Base-by-base conservation (phyloP, 2,329 filamentous ascomycete species). In the Claviceps sorghi region DNA sequence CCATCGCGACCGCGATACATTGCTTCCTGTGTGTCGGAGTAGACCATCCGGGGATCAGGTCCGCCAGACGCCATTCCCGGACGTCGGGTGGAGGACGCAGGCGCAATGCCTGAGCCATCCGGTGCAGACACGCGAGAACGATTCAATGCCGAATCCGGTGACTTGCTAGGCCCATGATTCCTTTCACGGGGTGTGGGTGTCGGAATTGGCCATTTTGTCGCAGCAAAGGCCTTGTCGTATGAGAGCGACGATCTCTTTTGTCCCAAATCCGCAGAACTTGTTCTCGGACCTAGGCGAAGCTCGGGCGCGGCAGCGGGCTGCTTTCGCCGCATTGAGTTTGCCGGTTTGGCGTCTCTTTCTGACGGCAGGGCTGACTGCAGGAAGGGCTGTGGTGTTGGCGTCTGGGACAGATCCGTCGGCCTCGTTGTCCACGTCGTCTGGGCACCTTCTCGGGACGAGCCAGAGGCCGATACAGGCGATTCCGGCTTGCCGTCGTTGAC, bases 391-490 rank as follows among this genome's bases (percentile, higher is more conserved):
- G 57, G 52, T 2, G 53, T 52, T 15, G 50, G 52, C 15, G 52
- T 41, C 44, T 59, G 57, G 41, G 53, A 19, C 19, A 38, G 17
- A 29, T 46, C 34, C 6, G 40, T 13, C 29, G 6, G 4, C 7
- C 4, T 26, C n/a, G n/a, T n/a, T n/a, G n/a, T n/a, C n/a, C n/a
- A n/a, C 38, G n/a, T 30, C 15, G 47, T 17, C 3, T 59, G 50
- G 10, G 48, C 54, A 4, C 56, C 52, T 1, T 58, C 56, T 34
- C 59, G 58, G 17, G 62, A 61, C 11, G 69, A 65, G 42, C 71
- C 69, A 2, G 71, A 67, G 3, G 72, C 74, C 3, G 71, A 67
- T 11, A 69, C 69, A 7, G 72, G 73, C 8, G 73, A 75, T 2
- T 69, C 61, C 4, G 73, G 72, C 2, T 72, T 72, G 26, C 68